Base-by-base conservation (phyloP, 2,329 filamentous ascomycete genomes). In the Xylariaceae sp. region DNA sequence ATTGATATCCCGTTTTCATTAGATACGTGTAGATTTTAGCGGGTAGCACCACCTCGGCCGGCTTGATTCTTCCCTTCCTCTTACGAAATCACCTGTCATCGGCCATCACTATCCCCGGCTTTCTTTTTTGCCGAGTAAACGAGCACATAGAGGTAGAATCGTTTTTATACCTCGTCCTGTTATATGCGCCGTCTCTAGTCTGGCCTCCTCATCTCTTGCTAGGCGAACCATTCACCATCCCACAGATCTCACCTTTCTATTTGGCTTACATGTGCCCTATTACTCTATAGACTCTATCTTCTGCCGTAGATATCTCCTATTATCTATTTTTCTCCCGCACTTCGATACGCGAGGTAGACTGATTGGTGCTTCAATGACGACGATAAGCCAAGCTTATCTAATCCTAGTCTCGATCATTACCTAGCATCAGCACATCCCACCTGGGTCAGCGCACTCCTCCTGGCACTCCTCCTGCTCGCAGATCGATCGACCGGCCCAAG, bases 371-470 rank as follows among this genome's bases (percentile, higher is more conserved):
- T 75, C 75, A 79, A 83, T 84, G 81, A 83, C 80, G 75, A 76
- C 74, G 77, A 82, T 81, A 81, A 81, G 77, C 74, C 74, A 77
- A 72, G 76, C 80, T 81, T 82, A 83, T 83, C 80, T 84, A 67
- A 75, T 81, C 71, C 75, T 81, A 65, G 75, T 73, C 71, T 78
- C 79, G 61, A 77, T 82, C 71, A 73, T 81, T 72, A 81, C 80
- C 71, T 81, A 81, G 70, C 60, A 60, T 61, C 50, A 48, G 52
- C 49, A 43, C 49, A 46, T 50, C 21, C 46, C 20, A 44, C 50
- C 52, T 56, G 42, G 52, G 57, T 52, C 60, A 62, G 60, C 54
- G 54, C 50, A 29, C 44, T 44, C 20, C 45, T 44, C 48, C 50
- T 26, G 47, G 54, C 50, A 29, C 44, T 44, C 20, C 45, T 44